phyloP scores from a whole-genome alignment of 768 basidiomycete genomes.

The Postia placenta region DNA sequence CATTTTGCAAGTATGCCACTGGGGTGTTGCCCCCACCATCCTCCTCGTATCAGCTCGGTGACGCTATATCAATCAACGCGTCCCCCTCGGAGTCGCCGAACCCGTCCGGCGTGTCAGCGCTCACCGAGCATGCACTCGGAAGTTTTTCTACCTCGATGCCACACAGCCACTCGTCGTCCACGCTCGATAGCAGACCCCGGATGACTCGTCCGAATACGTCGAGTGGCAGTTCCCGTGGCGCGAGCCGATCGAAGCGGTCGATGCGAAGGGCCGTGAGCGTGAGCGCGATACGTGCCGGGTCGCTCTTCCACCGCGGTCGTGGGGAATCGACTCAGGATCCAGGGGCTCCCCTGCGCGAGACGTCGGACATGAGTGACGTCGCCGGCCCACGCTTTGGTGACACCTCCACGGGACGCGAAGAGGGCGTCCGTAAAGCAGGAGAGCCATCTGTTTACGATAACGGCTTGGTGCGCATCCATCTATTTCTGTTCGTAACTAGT shows the following conservation, averaged over 20 bases:
- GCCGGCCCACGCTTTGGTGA: constrained; percentile 17
- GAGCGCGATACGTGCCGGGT: constrained; percentile 8
- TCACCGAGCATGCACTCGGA: background rate
- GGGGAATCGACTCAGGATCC: background rate
- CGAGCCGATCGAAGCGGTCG: background rate
- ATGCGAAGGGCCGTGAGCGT: constrained; percentile 12
- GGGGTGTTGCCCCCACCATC: constrained; percentile 30
- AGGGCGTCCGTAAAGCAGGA: constrained; percentile 43
- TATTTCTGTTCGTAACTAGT: background rate
- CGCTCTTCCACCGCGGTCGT: background rate
- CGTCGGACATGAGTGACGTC: constrained; percentile 14
- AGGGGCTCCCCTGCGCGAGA: background rate
- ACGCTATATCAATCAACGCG: constrained; percentile 9
- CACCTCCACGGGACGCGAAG: constrained; percentile 7
- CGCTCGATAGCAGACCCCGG: background rate
- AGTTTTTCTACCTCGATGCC: background rate
- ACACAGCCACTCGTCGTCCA: background rate
- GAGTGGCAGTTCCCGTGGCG: background rate
- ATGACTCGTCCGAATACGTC: background rate
- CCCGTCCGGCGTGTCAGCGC: background rate
- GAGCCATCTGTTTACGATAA: constrained; percentile 51
- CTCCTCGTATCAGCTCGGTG: background rate
- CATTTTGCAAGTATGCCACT: constrained; percentile 62
- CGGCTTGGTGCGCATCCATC: constrained; percentile 34
- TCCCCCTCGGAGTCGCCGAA: constrained; percentile 1